Evolutionary conservation across 2,329 filamentous ascomycete genomes (phyloP), one percentile per base, ranked within the genome.

Genomic region (Diplocarpon mali): DNA sequence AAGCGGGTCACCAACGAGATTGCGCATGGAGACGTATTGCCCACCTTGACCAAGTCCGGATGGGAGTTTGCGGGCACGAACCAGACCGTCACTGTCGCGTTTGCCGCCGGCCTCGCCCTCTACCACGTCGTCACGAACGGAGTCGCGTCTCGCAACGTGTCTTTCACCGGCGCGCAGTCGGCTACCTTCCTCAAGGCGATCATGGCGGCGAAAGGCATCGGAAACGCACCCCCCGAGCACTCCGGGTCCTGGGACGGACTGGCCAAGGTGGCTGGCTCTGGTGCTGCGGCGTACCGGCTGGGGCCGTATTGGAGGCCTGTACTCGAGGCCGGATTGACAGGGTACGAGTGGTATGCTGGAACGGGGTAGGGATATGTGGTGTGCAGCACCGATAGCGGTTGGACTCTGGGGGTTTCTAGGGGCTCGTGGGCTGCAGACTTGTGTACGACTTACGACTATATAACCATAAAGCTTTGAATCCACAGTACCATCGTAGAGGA

Each of bases 141-240:
- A n/a, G 9, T 24, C 17, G 2, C 17, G 16, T 6, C 5, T 14
- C 2, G 27, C 9, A 6, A 14, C 10, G 10, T 38, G 1, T 8
- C 17, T 9, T 13, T 38, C 10, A 38, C 24, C 3, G 17, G 24
- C 6, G 36, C 17, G 9, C 36, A 38, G 20, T 12, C 4, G 16
- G 17, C 17, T 3, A 27, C 24, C 42, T 42, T 48, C 42, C 42
- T 38, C n/a, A 32, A 32, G 30, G 30, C 44, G 17, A 42, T 32
- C 30, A 12, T 14, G n/a, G 11, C 30, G n/a, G 30, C 30, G n/a
- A 12, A 32, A 32, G n/a, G n/a, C 11, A 12, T 14, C 11, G 30
- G 10, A 32, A 12, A 3, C 30, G n/a, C 30, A 9, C 3, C 30
- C 11, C 11, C 11, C 9, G 30, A 12, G 11, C 11, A 14, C 30